Evolutionary conservation across 2,329 filamentous ascomycete species (phyloP).

Genomic region (Cercospora sp.): DNA sequence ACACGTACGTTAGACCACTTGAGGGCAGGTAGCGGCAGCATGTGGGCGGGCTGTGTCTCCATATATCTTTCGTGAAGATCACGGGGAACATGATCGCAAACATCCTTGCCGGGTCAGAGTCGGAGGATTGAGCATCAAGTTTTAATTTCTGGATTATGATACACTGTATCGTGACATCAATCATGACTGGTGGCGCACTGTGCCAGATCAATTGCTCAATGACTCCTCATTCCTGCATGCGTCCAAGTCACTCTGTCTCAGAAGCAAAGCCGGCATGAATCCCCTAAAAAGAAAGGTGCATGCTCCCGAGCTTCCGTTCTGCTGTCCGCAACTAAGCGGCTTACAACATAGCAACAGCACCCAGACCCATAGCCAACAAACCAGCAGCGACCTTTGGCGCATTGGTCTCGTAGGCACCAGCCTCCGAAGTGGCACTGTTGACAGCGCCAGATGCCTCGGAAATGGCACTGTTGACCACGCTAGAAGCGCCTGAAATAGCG

Average conservation of each 20-base stretch:
- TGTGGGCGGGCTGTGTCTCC: too few species aligned
- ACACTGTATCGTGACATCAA: not conserved
- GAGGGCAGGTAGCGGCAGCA: too few species aligned
- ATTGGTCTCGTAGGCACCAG: constrained; percentile 28
- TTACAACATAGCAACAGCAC: constrained; percentile 35
- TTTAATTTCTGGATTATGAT: not conserved
- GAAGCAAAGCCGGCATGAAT: not conserved
- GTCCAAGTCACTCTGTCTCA: not conserved
- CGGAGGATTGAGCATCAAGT: not conserved
- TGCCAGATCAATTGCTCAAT: not conserved
- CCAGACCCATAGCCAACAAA: constrained; percentile 36
- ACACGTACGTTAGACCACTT: too few species aligned
- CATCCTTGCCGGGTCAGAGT: too few species aligned
- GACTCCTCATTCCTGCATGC: not conserved
- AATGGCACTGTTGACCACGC: constrained; percentile 3
- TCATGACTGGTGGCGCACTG: not conserved
- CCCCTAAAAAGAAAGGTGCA: not conserved
- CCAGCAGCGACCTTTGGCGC: constrained; percentile 33
- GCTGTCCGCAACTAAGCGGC: not conserved
- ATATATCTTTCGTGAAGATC: too few species aligned
- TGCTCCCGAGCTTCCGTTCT: not conserved
- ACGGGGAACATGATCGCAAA: too few species aligned
- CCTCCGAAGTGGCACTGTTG: constrained; percentile 12
- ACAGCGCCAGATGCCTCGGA: constrained; percentile 14
- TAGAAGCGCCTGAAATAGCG: constrained; percentile 23